Conservation (phyloP, 2,329 filamentous ascomycete genomes). For the Fusarium pseudonygamai region DNA sequence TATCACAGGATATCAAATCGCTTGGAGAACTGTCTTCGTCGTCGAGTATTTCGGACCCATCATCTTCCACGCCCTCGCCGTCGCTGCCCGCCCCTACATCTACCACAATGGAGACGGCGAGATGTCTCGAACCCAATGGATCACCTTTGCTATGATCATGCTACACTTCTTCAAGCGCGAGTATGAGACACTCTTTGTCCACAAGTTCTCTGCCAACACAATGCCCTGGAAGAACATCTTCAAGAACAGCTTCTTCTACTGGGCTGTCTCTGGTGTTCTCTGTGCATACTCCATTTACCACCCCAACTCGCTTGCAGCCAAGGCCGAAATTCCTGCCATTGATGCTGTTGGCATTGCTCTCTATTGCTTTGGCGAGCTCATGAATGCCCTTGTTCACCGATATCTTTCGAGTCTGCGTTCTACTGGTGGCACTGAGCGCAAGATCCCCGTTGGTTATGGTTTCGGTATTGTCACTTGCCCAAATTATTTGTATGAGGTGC, state of each 20-base stretch:
- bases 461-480: constrained; percentile 92
- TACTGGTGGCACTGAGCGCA: constrained; percentile 82
- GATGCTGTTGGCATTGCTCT: constrained; percentile 76
- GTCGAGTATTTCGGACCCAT: constrained; percentile 95
- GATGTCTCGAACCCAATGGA: constrained; percentile 74
- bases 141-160: constrained; percentile 78
- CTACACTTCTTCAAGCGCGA: constrained; percentile 96
- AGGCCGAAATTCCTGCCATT: constrained; percentile 57
- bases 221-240: constrained; percentile 93
- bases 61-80: constrained; percentile 80
- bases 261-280: constrained; percentile 81
- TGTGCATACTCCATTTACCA: constrained; percentile 88
- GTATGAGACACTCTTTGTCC: constrained; percentile 91
- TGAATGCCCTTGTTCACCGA: constrained; percentile 82
- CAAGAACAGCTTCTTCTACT: constrained; percentile 97
- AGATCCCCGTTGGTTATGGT: constrained; percentile 86
- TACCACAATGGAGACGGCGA: constrained; percentile 56
- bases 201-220: constrained; percentile 93
- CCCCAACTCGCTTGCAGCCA: constrained; percentile 74
- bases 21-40: constrained; percentile 93
- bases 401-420: constrained; percentile 81
- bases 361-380: constrained; percentile 80
- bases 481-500: constrained; percentile 94
- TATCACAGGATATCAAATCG: constrained; percentile 79
- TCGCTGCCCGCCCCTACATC: constrained; percentile 75